Percentiles rank a stretch among this genome's conserved stretches.
phyloP scores from a whole-genome alignment of 805 yeast genomes.

The Candida oleophila region DNA sequence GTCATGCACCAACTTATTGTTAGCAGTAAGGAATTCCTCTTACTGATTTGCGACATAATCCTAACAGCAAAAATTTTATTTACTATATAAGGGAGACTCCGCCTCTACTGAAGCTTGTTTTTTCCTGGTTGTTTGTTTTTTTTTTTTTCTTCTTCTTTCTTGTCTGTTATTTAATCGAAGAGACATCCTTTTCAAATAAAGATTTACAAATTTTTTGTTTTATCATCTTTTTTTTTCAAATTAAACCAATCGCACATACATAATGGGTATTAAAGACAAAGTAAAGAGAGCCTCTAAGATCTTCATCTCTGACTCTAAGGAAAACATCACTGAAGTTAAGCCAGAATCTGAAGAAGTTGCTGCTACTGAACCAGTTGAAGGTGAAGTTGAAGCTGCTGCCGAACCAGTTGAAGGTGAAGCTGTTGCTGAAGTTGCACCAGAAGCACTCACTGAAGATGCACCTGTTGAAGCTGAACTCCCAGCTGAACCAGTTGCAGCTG shows the following conservation, averaged over 20 bases:
- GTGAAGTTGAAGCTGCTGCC: slow-evolving; percentile 7
- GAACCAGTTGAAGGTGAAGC: slow-evolving; percentile 5
- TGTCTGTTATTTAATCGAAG: neutral
- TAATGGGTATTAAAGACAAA: slow-evolving; percentile 38
- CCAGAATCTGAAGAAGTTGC: slow-evolving; percentile 7
- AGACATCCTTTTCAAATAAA: neutral
- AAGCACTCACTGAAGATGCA: slow-evolving; percentile 3
- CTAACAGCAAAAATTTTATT: neutral
- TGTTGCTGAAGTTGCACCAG: slow-evolving; percentile 5
- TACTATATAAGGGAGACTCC: slow-evolving; percentile 1
- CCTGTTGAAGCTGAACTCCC: slow-evolving; percentile 5
- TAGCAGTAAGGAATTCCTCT: neutral
- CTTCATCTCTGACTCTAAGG: slow-evolving; percentile 18
- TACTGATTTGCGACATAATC: neutral
- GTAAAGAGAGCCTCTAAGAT: slow-evolving; percentile 39
- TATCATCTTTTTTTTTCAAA: neutral
- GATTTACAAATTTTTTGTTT: neutral
- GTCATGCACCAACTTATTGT: slow-evolving; percentile 3
- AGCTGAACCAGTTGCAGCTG: slow-evolving; percentile 6
- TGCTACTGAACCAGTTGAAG: slow-evolving; percentile 6
- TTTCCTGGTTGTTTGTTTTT: slow-evolving; percentile 1
- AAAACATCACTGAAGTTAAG: slow-evolving; percentile 8
- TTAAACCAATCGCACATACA: neutral
- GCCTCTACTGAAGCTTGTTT: neutral
- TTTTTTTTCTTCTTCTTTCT: neutral